Conservation (phyloP, 2,329 filamentous ascomycete species). For the Talaromyces funiculosus region DNA sequence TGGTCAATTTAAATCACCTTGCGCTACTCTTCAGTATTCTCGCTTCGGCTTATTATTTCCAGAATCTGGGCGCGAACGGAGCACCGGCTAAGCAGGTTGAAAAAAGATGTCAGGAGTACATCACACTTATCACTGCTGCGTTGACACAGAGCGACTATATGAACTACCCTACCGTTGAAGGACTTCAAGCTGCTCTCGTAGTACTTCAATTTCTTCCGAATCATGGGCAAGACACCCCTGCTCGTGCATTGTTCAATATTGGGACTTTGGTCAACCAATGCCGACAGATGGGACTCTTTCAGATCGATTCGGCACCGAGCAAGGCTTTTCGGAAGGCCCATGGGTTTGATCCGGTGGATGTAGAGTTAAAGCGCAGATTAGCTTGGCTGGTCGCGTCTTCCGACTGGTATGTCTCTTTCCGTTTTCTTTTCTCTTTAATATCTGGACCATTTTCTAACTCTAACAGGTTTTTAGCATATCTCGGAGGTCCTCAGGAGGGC, state of each 20-base stretch:
- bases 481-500: constrained; percentile 41
- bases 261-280: constrained; percentile 27
- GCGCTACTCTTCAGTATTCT: constrained; percentile 32
- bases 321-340: constrained; percentile 16
- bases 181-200: constrained; percentile 30
- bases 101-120: constrained; percentile 22
- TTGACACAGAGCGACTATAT: constrained; percentile 28
- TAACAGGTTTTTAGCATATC: constrained; percentile 33
- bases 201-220: constrained; percentile 26
- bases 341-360: constrained; percentile 20
- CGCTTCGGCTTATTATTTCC: constrained; percentile 26
- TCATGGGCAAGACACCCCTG: constrained; percentile 19
- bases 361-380: constrained; percentile 37
- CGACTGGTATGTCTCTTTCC: constrained; percentile 34
- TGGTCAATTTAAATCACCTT: constrained; percentile 23
- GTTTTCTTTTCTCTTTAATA: neutral
- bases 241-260: constrained; percentile 22
- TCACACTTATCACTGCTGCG: constrained; percentile 27
- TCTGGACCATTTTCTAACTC: neutral
- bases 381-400: constrained; percentile 42
- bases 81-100: constrained; percentile 15
- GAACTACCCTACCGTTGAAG: constrained; percentile 27
- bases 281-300: constrained; percentile 32
- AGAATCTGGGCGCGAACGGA: constrained; percentile 17
- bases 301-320: constrained; percentile 24